Evolutionary conservation across 2,329 filamentous ascomycete species (phyloP), one percentile per base, ranked within the genome.

Genomic region (Cytospora leucostoma): DNA sequence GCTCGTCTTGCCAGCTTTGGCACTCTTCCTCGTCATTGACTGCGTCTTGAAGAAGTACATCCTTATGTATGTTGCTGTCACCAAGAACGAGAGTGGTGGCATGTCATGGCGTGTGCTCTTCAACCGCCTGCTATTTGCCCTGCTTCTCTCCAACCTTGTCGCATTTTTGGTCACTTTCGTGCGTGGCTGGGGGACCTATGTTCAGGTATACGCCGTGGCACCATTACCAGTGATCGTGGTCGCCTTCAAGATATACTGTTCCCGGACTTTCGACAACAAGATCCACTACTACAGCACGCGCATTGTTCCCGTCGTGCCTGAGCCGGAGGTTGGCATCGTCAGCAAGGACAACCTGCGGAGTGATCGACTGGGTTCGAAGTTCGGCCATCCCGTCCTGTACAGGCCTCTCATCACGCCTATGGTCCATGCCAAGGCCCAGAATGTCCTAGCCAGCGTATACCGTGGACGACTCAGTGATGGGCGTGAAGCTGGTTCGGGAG

Each of bases 31-130:
- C 74, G 79, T 81, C 58, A 80, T 99, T 57, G 95, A 99, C 74
- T 88, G 88, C 5, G 92, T 89, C 77, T 82, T 98, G 73, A 97
- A 97, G 83, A 98, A 98, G 78, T 99, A 99, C 72, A 81, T 97
- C 53, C 79, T 98, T 47, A 84, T 98, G 68, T 97, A 99, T 76
- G 90, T 97, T 67, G 98, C 97, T 72, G 85, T 96, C 68, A 99
- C 95, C 54, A 99, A 98, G 80, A 97, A 90, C 34, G 95, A 99
- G 73, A 97, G 93, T 0, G 95, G 93, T 10, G 95, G 95, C 57
- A 86, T 90, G 74, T 97, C 92, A 73, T 99, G 95, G 95, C 88
- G 92, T 19, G 86, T 93, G 1, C 75, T 98, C 7, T 96, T 92
- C 82, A 99, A 99, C 75, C 90, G 95, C n/a, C 82, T 97, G 74